phyloP scores from a whole-genome alignment of 2,329 filamentous ascomycete species.

The Acrodontium crateriforme region DNA sequence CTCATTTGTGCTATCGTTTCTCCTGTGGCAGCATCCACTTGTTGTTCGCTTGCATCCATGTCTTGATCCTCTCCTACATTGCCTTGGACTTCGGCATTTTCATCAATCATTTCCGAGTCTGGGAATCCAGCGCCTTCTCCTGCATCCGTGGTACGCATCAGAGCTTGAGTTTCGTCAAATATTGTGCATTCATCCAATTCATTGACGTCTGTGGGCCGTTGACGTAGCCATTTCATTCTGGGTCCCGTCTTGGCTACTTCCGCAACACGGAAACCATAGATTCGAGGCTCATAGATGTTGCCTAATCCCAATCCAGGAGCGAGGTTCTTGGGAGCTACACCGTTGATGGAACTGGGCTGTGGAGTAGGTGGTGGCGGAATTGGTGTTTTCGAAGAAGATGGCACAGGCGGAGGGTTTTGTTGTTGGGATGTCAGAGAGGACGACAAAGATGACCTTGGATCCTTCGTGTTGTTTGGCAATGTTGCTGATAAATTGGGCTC shows the following conservation, averaged over 20 bases:
- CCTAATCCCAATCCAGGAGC: conserved; percentile 70
- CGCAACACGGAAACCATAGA: conserved; percentile 92
- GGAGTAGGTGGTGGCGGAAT: conserved; percentile 11
- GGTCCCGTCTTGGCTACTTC: conserved; percentile 82
- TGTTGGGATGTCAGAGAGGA: conserved; percentile 19
- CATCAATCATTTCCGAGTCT: conserved; percentile 20
- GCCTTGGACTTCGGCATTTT: conserved; percentile 13
- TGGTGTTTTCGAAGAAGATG: conserved; percentile 7
- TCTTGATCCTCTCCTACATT: conserved; percentile 20
- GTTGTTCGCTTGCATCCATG: conserved; percentile 10
- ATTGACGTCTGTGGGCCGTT: conserved; percentile 63
- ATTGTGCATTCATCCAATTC: conserved; percentile 62
- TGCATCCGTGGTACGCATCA: conserved; percentile 3
- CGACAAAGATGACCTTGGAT: conserved; percentile 15
- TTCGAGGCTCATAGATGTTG: conserved; percentile 85
- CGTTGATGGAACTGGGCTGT: conserved; percentile 56
- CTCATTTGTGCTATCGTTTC: neutral
- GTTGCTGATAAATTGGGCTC: conserved; percentile 3
- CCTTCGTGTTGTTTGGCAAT: conserved; percentile 7
- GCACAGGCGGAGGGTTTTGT: conserved; percentile 7
- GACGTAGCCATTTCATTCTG: conserved; percentile 90
- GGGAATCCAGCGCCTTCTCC: conserved; percentile 8
- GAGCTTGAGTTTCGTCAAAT: conserved; percentile 19
- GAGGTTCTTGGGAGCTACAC: conserved; percentile 73
- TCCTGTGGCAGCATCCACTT: conserved; percentile 1